A percentile compares a stretch with the other conserved stretches of the same genome.
These are phyloP conservation scores for Neonectria ditissima DNA, from an alignment of 2,329 filamentous ascomycete species.

Conservation along the genomic window DNA sequence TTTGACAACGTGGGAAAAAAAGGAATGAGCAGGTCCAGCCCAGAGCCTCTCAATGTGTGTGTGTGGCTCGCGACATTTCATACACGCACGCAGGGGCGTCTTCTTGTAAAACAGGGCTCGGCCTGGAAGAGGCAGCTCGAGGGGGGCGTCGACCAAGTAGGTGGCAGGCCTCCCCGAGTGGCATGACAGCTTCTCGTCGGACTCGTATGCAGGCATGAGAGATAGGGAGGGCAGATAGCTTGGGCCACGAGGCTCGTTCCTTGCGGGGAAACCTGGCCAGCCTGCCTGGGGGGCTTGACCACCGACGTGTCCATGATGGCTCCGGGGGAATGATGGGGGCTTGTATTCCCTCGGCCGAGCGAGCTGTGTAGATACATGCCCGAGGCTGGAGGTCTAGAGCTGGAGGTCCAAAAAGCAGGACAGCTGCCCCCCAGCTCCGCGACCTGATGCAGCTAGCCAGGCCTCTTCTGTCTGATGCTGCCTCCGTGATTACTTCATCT, in stretches of 20 bases:
- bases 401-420: too few species aligned
- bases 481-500: slow-evolving; percentile 9
- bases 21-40: background rate
- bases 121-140: slow-evolving; percentile 2
- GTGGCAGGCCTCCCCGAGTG: background rate
- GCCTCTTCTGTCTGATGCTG: too few species aligned
- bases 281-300: background rate
- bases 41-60: background rate
- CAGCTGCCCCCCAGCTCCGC: too few species aligned
- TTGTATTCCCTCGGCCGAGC: background rate
- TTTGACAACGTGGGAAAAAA: too few species aligned
- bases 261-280: background rate
- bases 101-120: background rate
- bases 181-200: background rate
- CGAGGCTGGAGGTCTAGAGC: too few species aligned
- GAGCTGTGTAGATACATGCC: background rate
- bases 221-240: background rate
- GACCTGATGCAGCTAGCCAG: too few species aligned
- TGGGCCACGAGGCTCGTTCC: background rate
- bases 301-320: slow-evolving; percentile 5
- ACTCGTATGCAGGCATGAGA: background rate
- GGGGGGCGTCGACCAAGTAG: background rate
- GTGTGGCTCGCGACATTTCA: background rate
- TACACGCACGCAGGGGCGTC: background rate
- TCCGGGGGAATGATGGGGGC: too few species aligned